Evolutionary conservation across 176 grass and related monocot species (phyloP).

Genomic region (Calamus simplicifolius): DNA sequence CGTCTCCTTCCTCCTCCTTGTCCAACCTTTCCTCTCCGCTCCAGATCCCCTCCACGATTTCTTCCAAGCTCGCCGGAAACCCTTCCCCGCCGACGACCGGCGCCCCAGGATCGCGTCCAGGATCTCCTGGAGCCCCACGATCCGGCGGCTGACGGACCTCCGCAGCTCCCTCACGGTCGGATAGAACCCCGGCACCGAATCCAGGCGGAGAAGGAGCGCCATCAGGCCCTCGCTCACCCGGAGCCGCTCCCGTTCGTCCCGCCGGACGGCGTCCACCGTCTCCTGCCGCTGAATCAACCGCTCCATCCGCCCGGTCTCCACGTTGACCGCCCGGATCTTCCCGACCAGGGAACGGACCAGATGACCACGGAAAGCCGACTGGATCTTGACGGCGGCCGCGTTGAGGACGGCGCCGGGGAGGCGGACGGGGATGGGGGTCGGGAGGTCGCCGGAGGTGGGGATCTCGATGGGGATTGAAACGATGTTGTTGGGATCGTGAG

Average conservation of each 20-base stretch:
- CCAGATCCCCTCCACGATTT: conserved; percentile 50
- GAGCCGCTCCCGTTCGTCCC: conserved; percentile 52
- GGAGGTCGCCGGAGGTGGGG: conserved; percentile 2
- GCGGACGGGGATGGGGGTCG: neutral
- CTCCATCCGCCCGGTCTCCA: conserved; percentile 52
- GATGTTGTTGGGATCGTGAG: conserved; percentile 5
- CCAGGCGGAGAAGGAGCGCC: conserved; percentile 66
- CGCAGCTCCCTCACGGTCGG: conserved; percentile 60
- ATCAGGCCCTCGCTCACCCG: conserved; percentile 82
- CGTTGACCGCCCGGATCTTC: conserved; percentile 46
- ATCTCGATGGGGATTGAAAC: conserved; percentile 46
- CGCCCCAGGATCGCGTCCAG: conserved; percentile 43
- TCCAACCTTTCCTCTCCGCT: conserved; percentile 6
- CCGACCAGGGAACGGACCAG: conserved; percentile 35
- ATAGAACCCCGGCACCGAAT: conserved; percentile 74
- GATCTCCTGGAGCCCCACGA: conserved; percentile 73
- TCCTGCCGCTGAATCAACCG: conserved; percentile 74
- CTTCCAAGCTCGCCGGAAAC: conserved; percentile 53
- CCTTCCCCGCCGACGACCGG: conserved; percentile 28
- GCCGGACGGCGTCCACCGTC: conserved; percentile 71
- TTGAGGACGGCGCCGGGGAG: conserved; percentile 7
- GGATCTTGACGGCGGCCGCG: conserved; percentile 54
- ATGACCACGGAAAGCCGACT: conserved; percentile 55
- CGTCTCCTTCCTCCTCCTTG: conserved; percentile 1
- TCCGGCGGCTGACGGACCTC: conserved; percentile 58